Base-by-base conservation (phyloP, 176 grass and related monocot genomes). In the Luzula sylvatica region DNA sequence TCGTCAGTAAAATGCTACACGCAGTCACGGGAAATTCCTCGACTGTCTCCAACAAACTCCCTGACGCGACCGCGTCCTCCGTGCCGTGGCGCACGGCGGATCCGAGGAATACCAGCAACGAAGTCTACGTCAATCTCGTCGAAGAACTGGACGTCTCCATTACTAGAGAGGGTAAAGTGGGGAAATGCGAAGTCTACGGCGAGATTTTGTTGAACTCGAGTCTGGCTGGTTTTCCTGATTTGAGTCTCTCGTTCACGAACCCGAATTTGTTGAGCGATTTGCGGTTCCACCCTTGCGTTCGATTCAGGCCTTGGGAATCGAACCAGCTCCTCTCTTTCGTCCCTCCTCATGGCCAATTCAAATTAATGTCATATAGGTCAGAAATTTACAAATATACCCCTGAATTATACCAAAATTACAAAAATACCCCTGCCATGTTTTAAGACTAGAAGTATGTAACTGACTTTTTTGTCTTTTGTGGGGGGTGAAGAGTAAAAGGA, bases 361-460 rank as follows among this genome's bases (percentile, higher is more conserved):
- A 89, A 26, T 84, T 96, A 28, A 79, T 96, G 84, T 89, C 53
- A 62, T 96, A 96, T 43, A 96, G 90, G 90, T 95, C 38, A 9
- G 30, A 1, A 35, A 35, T 35, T 54, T 30, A 42, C 23, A 51
- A 27, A 46, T 62, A 35, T 4, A 9, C 9, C 30, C 30, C 30
- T 35, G 30, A 4, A 35, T 35, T 35, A 35, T 35, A 9, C 30
- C 9, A 7, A 35, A 35, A 35, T 35, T 35, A 9, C 30, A 35
- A 35, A 35, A 35, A 35, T 7, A 9, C 30, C 30, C 30, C 30
- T 35, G 7, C 30, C 5, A 35, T 35, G 9, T 35, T 35, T n/a
- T n/a, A n/a, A n/a, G n/a, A n/a, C n/a, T n/a, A n/a, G n/a, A n/a
- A n/a, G n/a, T n/a, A n/a, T n/a, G n/a, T n/a, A n/a, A n/a, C n/a